Base-by-base conservation (phyloP, 805 yeast genomes). In the Sungouiozyma intestinalis region DNA sequence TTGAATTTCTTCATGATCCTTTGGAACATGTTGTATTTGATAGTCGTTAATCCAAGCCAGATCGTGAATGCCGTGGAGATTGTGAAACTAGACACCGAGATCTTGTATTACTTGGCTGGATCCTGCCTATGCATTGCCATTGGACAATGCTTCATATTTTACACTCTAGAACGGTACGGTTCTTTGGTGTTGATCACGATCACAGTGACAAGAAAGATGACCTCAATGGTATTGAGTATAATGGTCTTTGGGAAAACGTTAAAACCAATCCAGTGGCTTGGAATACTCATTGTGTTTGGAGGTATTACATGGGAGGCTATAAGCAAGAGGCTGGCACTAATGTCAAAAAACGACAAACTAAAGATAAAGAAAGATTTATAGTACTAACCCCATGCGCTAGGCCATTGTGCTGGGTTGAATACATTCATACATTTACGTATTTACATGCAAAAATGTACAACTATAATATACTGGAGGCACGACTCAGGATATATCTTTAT, bases 131-230 rank as follows among this genome's bases (percentile, higher is more conserved):
- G 85, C 57, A 98, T 97, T 2, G 80, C 97, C 0, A 54, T 86
- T 20, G 99, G 99, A 14, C 97, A 92, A 62, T 75, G 88, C n/a
- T 92, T 94, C 64, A 85, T 92, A 35, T 92, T 88, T 57, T 63
- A 78, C 41, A 86, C 95, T 2, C 65, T 92, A 37, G 92, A 85
- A 51, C 72, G 76, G 44, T 92, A 85, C 57, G 95, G 90, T 39
- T 85, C 96, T 2, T 66, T 92, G 45, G 74, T 84, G 0, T 68
- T 92, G 42, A 87, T 90, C 21, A 90, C 95, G 34, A 90, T 94
- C 15, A 92, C 97, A 0, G 97, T 92, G 8, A 90, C 98, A 1
- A 73, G 99, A 52, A 92, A 92, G 57, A 90, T 92, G 96, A 68
- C 87, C 39, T 86, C 97, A 33, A 90, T 92, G 97, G 71, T 87